Conservation (phyloP, 441 rosid genomes). For the Melastoma candidum region DNA sequence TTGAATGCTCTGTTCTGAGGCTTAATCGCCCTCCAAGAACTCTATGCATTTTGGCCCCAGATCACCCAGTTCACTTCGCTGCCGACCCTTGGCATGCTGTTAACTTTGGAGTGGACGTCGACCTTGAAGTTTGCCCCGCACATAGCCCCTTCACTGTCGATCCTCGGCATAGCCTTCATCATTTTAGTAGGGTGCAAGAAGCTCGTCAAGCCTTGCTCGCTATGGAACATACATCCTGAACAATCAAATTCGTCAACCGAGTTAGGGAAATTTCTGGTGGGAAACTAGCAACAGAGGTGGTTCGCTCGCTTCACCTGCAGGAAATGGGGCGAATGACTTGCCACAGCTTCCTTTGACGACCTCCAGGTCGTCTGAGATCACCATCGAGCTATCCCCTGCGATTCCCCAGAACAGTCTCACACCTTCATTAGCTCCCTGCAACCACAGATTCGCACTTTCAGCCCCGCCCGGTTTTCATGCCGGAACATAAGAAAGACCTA, state of each 20-base stretch:
- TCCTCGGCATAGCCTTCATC: conserved; percentile 23
- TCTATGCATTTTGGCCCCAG: too few relatives aligned
- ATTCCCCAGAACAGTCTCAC: conserved; percentile 31
- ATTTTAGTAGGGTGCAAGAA: conserved; percentile 25
- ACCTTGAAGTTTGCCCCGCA: conserved; percentile 29
- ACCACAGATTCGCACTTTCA: too few relatives aligned
- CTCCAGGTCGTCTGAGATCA: conserved; percentile 22
- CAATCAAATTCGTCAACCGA: background rate
- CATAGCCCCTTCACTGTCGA: conserved; percentile 23
- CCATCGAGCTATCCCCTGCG: conserved; percentile 27
- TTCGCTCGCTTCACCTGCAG: conserved; percentile 17
- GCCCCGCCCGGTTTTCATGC: too few relatives aligned
- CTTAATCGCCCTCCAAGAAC: too few relatives aligned
- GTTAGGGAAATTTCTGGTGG: background rate
- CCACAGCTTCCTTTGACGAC: conserved; percentile 22
- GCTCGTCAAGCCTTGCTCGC: conserved; percentile 24
- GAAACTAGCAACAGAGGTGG: background rate
- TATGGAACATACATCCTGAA: conserved; percentile 30
- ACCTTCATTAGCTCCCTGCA: conserved; percentile 13
- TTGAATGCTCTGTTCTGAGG: too few relatives aligned
- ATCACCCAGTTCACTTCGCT: conserved; percentile 24
- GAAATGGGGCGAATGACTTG: conserved; percentile 28
- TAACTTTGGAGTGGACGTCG: conserved; percentile 24
- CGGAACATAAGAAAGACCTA: too few relatives aligned
- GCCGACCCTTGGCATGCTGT: conserved; percentile 28